Conservation (phyloP, 352 stramenopile genomes). For the Phytophthora palmivora region DNA sequence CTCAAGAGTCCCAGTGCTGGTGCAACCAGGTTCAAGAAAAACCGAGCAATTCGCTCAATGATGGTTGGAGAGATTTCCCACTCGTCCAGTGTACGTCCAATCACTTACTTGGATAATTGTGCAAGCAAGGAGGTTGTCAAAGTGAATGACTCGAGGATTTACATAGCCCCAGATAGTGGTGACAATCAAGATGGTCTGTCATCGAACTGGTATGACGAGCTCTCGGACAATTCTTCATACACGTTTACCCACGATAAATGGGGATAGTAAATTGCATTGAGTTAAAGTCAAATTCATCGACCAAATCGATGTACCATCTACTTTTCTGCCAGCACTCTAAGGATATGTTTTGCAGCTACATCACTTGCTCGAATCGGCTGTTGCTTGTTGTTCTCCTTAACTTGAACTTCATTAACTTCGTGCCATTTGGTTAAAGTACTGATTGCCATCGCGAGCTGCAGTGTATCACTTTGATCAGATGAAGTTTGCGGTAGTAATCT, state of each 20-base stretch:
- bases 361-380: conserved; percentile 52
- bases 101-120: conserved; percentile 15
- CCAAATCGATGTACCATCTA: conserved; percentile 4
- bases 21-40: conserved; percentile 1
- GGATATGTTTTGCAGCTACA: conserved; percentile 46
- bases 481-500: conserved; percentile 22
- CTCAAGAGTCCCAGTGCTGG: neutral
- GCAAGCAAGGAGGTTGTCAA: neutral
- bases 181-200: conserved; percentile 3
- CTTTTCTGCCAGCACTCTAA: conserved; percentile 28
- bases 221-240: neutral
- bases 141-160: neutral
- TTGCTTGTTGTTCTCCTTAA: neutral
- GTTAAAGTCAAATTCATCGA: no score
- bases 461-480: conserved; percentile 5
- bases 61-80: neutral
- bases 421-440: conserved; percentile 47
- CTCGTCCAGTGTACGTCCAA: neutral
- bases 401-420: neutral
- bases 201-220: conserved; percentile 10
- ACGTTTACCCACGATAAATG: no score
- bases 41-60: conserved; percentile 10
- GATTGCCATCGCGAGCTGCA: conserved; percentile 34
- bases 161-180: neutral
- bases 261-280: no score